Base-by-base conservation (phyloP, 495 filamentous ascomycete species). In the Trichoderma parareesei region DNA sequence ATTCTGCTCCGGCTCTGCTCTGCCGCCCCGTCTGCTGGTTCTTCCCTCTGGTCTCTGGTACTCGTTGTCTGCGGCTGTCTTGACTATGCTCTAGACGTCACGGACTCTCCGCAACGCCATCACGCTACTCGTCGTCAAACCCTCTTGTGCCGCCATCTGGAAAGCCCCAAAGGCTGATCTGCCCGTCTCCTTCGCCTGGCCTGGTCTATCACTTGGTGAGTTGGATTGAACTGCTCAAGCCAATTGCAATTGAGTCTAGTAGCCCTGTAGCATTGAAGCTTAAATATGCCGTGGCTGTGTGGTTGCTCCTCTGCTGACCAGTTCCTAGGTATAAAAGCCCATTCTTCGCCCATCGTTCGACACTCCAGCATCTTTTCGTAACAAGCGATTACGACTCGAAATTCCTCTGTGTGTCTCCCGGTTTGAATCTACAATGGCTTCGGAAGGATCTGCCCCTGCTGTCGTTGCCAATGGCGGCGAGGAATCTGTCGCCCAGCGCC, bases 401-500 rank as follows among this genome's bases (percentile, higher is more conserved):
- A 0, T 27, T 27, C 27, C 27, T 38, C 41, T 33, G 38, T 41
- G 38, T 14, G 14, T 10, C 13, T 41, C n/a, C 38, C 60, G 38
- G 20, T 9, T 33, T 37, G 60, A 62, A 11, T 57, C 4, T 57
- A 57, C 27, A 67, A 75, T 75, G 74, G 72, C 74, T 40, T 68
- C 74, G 14, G 65, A 64, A 53, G 27, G 27, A 7, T 8, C 61
- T 44, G 40, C 57, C 14, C 55, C 62, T 7, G 38, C 62, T 69
- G 67, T 67, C 64, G 74, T 78, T 63, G 69, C 72, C 68, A 74
- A 70, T 61, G 64, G 67, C 64, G 72, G 65, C 44, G 70, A 76
- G 68, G 72, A 76, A 55, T 83, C 86, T 60, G 79, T 89, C 42
- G 93, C 92, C 33, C 87, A 90, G 69, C 84, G 85, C 77, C 84